Evolutionary conservation across 257 asterid genomes (phyloP), one percentile per base, ranked within the genome.

Genomic region (Plantago elongata): DNA sequence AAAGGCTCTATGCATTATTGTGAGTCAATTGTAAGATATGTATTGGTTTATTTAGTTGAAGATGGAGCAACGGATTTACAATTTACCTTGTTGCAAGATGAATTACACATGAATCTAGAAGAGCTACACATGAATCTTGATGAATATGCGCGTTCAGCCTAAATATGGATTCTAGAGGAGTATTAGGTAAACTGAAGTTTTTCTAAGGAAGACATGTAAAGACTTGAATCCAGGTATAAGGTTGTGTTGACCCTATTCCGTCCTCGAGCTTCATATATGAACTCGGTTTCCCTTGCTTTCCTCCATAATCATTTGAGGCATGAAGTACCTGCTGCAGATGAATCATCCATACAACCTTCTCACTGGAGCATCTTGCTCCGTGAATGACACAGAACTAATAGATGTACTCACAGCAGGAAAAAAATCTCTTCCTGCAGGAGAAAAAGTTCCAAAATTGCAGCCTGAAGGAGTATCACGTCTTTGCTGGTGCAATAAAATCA

Each of bases 401-500:
- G 34, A 37, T 56, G n/a, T 13, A 37, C 5, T 4, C 43, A 57
- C 62, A 34, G n/a, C 47, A 37, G 8, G 11, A 14, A 13, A 57
- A 57, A 14, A 57, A n/a, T 12, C n/a, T 30, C 62, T 11, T 14
- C 47, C 46, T 18, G 13, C 15, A 48, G 48, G 3, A 40, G 51
- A 51, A 11, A 17, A 51, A 56, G 12, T 22, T 17, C 30, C 14
- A 48, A 57, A 18, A 55, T 17, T 22, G 9, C 13, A 65, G 29
- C 0, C 27, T 13, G 17, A 27, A 54, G 37, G 48, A 56, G 43
- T 57, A 54, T 57, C 55, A 65, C 61, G 16, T 60, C 52, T 69
- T 62, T 51, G 45, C 17, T 58, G 71, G 67, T 7, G 75, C 5
- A 34, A 7, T 44, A 40, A 73, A 47, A 61, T 74, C 81, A 51